Base-by-base conservation (phyloP, 352 stramenopile genomes). In the Pythium chondricola region DNA sequence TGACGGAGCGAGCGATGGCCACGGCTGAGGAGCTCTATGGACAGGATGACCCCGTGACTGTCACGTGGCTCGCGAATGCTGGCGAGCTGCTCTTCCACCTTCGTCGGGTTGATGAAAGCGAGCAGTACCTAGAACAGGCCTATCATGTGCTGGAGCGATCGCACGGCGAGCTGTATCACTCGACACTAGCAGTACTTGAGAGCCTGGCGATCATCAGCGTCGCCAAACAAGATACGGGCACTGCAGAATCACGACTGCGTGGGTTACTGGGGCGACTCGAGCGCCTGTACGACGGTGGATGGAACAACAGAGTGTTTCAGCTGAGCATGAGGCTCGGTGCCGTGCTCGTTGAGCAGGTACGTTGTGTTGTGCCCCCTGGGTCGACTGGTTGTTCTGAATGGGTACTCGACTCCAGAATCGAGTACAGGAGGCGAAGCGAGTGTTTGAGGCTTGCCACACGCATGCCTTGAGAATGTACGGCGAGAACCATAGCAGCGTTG, bases 281-380 rank as follows among this genome's bases (percentile, higher is more conserved):
- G 0, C 48, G 52, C 16, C 32, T 68, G 6, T 88, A 83, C 30
- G 57, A 63, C 13, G 74, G 64, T 24, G 75, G 64, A 7, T 70
- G 63, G 58, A 85, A 88, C 39, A 62, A 67, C 5, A 68, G 67
- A 31, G 48, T 83, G 7, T 57, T 86, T 3, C 40, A 67, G 26
- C 45, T 87, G 1, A 65, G 25, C 1, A 43, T 67, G 17, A 52
- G 60, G 6, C 48, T 85, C 8, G 71, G 67, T 0, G 57, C 46
- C 7, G 52, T 67, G 10, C 37, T 83, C 1, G 30, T 87, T 5
- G 53, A 51, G 2, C 72, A 83, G 65, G 74, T 85, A 57, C 21
- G 6, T n/a, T n/a, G n/a, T n/a, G n/a, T n/a, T n/a, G n/a, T n/a
- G n/a, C n/a, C n/a, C n/a, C n/a, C n/a, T n/a, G n/a, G n/a, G n/a